These are phyloP conservation scores for Phialophora expanda DNA, from an alignment of 2,329 filamentous ascomycete species.

Conservation along the genomic window DNA sequence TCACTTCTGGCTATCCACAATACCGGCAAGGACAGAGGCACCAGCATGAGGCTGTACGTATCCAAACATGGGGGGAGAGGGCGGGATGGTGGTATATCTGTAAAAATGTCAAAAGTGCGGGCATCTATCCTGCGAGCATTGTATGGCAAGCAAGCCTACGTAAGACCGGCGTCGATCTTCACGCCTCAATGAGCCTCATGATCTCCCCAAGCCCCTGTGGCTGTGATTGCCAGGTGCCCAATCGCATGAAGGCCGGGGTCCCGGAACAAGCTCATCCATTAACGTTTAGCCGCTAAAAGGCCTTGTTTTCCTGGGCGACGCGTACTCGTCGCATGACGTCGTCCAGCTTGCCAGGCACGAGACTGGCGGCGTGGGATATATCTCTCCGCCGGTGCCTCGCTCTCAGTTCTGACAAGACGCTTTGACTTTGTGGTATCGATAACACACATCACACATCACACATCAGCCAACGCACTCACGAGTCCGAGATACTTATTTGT, in stretches of 20 bases:
- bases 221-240: not conserved
- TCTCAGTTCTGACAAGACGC: not conserved
- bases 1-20: not conserved
- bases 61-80: not conserved
- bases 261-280: constrained; percentile 7
- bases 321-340: not conserved
- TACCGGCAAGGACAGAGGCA: not conserved
- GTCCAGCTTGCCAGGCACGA: not conserved
- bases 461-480: not conserved
- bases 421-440: not conserved
- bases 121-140: constrained; percentile 3
- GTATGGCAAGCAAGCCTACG: not conserved
- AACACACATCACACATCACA: not conserved
- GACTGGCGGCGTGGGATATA: no score
- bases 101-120: not conserved
- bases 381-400: not conserved
- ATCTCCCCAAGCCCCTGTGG: not conserved
- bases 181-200: not conserved
- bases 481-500: no score
- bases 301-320: constrained; percentile 8
- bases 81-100: not conserved
- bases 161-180: not conserved
- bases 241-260: not conserved
- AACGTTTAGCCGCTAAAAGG: constrained; percentile 10
- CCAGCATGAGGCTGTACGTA: not conserved